These are phyloP conservation scores for Wickerhamiella pararugosa DNA, from an alignment of 1,139 yeast genomes.

Conservation along the genomic window DNA sequence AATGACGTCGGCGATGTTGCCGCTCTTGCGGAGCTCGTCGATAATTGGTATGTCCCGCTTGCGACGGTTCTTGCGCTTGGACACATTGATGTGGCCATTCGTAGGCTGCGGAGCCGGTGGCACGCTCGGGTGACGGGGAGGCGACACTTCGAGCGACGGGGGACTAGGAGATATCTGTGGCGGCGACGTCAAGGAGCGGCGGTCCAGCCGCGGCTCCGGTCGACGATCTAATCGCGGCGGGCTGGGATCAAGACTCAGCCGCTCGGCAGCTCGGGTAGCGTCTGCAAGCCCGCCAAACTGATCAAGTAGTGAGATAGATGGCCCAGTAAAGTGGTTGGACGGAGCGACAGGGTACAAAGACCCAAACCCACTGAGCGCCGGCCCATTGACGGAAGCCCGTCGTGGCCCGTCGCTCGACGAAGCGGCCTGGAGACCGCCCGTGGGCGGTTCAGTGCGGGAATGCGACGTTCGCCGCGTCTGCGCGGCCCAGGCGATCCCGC, in stretches of 20 bases:
- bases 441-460: slow-evolving; percentile 11
- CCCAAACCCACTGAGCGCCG: neutral
- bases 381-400: slow-evolving; percentile 7
- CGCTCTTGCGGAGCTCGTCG: slow-evolving; percentile 71
- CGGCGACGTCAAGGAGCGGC: too few relatives aligned
- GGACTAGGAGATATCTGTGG: too few relatives aligned
- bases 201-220: too few relatives aligned
- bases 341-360: slow-evolving; percentile 4
- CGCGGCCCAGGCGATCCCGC: slow-evolving; percentile 17
- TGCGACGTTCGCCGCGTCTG: slow-evolving; percentile 8
- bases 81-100: neutral
- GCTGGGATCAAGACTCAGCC: slow-evolving; percentile 18
- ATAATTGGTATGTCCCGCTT: slow-evolving; percentile 36
- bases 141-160: neutral
- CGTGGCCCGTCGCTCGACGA: slow-evolving; percentile 5
- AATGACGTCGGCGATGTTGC: slow-evolving; percentile 48
- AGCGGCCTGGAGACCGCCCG: slow-evolving; percentile 11
- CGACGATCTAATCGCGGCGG: too few relatives aligned
- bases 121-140: slow-evolving; percentile 6
- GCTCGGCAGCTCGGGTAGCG: slow-evolving; percentile 61
- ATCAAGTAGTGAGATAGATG: slow-evolving; percentile 26
- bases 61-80: slow-evolving; percentile 6
- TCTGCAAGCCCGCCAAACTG: slow-evolving; percentile 66
- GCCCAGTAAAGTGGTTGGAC: slow-evolving; percentile 13
- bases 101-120: slow-evolving; percentile 2